Base-by-base conservation (phyloP, 352 stramenopile species). In the Pilasporangium apinafurcum region DNA sequence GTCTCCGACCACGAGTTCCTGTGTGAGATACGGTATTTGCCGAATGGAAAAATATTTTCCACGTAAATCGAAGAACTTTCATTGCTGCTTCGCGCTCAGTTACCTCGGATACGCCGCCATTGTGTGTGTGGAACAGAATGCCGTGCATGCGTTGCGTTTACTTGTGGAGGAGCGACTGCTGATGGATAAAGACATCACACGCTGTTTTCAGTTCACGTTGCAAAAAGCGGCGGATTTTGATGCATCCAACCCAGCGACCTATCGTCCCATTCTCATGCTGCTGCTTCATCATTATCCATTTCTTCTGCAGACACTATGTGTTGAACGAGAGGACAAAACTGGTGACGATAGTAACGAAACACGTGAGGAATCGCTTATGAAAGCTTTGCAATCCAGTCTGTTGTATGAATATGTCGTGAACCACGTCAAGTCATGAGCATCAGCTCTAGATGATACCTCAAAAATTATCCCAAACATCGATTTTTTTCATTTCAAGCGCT, bases 401-500 rank as follows among this genome's bases (percentile, higher is more conserved):
- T 24, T 77, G 20, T 84, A 83, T 46, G 74, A 86, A 39, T 65
- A 73, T 44, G 51, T 57, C 22, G 51, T 53, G 26, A 77, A 68
- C 33, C 16, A 37, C 26, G 26, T n/a, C 39, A 46, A 24, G 8
- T 6, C 24, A 48, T 1, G 20, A 18, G 37, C 44, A 8, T 22
- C 34, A 44, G 14, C 8, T 5, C 21, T 37, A n/a, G 28, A 27
- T 27, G 2, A 40, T 14, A 44, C 41, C 48, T 29, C 32, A 42
- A 29, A 45, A 59, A 33, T 31, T 37, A 36, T 31, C 39, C 12
- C 51, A 39, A 3, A 37, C 5, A 10, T 24, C 8, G 26, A 21
- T 14, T 31, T 14, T 33, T 28, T 18, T 36, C 38, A 14, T n/a
- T 40, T 17, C 5, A 28, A 16, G 5, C 25, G 36, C 25, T 3